Evolutionary conservation across 2,329 filamentous ascomycete species (phyloP).

Genomic region (Ophiostoma tasmaniense): DNA sequence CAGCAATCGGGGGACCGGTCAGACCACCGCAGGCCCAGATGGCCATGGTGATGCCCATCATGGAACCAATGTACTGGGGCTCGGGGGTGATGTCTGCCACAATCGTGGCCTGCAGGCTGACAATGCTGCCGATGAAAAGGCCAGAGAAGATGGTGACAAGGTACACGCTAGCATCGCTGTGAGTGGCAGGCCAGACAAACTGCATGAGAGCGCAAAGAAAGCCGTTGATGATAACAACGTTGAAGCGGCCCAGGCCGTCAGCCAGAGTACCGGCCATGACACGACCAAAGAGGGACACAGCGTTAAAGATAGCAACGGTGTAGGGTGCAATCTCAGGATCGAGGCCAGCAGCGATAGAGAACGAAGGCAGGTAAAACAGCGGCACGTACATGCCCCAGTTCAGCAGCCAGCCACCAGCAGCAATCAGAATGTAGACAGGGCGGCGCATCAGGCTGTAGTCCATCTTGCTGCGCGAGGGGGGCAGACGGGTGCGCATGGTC

Average conservation of each 20-base stretch:
- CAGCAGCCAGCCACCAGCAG: slow-evolving; percentile 21
- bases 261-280: slow-evolving; percentile 26
- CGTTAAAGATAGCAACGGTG: slow-evolving; percentile 33
- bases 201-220: slow-evolving; percentile 39
- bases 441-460: slow-evolving; percentile 20
- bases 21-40: slow-evolving; percentile 56
- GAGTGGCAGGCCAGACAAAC: slow-evolving; percentile 43
- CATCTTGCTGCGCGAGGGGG: slow-evolving; percentile 26
- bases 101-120: slow-evolving; percentile 53
- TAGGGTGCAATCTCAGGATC: slow-evolving; percentile 27
- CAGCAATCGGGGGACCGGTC: slow-evolving; percentile 59
- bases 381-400: slow-evolving; percentile 26
- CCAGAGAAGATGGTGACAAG: slow-evolving; percentile 61
- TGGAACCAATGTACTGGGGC: slow-evolving; percentile 54
- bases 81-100: slow-evolving; percentile 65
- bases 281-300: slow-evolving; percentile 20
- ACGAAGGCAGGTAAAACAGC: slow-evolving; percentile 18
- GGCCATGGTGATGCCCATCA: slow-evolving; percentile 57
- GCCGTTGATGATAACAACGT: slow-evolving; percentile 44
- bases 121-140: slow-evolving; percentile 57
- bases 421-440: slow-evolving; percentile 27
- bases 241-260: slow-evolving; percentile 38
- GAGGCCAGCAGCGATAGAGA: slow-evolving; percentile 22
- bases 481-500: slow-evolving; percentile 22
- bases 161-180: slow-evolving; percentile 48